Conservation (phyloP, 371 early-diverging fungal genomes). For the Mucor velutinosus region DNA sequence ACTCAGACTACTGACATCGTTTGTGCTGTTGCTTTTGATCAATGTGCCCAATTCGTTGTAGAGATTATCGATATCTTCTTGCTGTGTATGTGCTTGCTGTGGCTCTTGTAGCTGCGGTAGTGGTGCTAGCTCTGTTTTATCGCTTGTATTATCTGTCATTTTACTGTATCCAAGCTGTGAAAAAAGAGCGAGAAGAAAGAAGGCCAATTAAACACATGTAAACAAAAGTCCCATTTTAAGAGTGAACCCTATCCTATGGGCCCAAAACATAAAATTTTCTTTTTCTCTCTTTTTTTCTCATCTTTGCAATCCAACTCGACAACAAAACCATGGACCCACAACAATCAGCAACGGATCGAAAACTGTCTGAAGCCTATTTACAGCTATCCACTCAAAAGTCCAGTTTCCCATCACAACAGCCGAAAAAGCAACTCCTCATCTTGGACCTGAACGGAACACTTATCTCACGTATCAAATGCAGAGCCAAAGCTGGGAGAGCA, state of each 20-base stretch:
- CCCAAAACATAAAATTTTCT: not conserved
- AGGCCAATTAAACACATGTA: not conserved
- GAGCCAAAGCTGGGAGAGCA: conserved; percentile 6
- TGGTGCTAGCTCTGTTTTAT: not conserved
- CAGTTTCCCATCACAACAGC: not conserved
- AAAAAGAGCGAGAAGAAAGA: not conserved
- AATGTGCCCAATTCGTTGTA: conserved; percentile 3
- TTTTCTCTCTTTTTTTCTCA: not conserved
- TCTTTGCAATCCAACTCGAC: not conserved
- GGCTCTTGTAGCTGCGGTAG: not conserved
- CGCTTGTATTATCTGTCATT: not conserved
- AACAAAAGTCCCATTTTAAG: not conserved
- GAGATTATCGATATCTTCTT: not conserved
- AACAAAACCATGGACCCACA: not conserved
- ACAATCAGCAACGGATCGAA: not conserved
- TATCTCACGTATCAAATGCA: conserved; percentile 40
- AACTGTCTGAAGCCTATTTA: not conserved
- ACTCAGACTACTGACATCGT: not conserved
- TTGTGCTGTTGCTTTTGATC: conserved; percentile 1
- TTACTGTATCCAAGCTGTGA: not conserved
- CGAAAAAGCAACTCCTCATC: conserved; percentile 50
- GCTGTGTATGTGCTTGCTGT: not conserved
- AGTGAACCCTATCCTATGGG: not conserved
- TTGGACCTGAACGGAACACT: conserved; percentile 79
- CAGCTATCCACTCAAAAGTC: not conserved